Evolutionary conservation across 495 filamentous ascomycete genomes (phyloP).

Genomic region (Talaromyces liani): DNA sequence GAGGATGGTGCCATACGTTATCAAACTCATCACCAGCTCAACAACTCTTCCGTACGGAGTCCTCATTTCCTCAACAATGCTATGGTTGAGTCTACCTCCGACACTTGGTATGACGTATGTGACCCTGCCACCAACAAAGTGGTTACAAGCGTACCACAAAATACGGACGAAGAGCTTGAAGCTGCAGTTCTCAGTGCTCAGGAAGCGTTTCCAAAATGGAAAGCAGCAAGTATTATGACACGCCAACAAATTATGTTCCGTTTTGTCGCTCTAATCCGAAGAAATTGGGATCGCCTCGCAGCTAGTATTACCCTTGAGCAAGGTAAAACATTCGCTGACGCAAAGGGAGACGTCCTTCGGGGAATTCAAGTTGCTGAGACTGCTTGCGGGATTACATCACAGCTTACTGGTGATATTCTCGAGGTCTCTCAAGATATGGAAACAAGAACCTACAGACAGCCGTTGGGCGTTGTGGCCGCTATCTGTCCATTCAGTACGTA

Average conservation of each 20-base stretch:
- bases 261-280: conserved; percentile 67
- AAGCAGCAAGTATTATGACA: conserved; percentile 60
- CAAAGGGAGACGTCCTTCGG: conserved; percentile 75
- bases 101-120: conserved; percentile 81
- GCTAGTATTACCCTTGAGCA: conserved; percentile 87
- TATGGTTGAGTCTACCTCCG: conserved; percentile 69
- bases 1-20: conserved; percentile 50
- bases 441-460: conserved; percentile 73
- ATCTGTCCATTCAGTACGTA: conserved; percentile 67
- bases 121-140: conserved; percentile 97
- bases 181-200: conserved; percentile 70
- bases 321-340: conserved; percentile 84
- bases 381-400: conserved; percentile 73
- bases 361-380: conserved; percentile 85
- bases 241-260: conserved; percentile 88
- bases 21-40: conserved; percentile 74
- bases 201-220: conserved; percentile 72
- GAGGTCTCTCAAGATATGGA: conserved; percentile 92
- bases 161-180: conserved; percentile 65
- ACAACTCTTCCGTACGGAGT: conserved; percentile 67
- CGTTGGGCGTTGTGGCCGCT: conserved; percentile 74
- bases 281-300: conserved; percentile 81
- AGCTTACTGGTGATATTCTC: conserved; percentile 75
- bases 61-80: conserved; percentile 88
- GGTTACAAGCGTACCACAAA: conserved; percentile 83